These are phyloP conservation scores for Grosmannia serpens DNA, from an alignment of 2,329 filamentous ascomycete genomes.

Conservation along the genomic window DNA sequence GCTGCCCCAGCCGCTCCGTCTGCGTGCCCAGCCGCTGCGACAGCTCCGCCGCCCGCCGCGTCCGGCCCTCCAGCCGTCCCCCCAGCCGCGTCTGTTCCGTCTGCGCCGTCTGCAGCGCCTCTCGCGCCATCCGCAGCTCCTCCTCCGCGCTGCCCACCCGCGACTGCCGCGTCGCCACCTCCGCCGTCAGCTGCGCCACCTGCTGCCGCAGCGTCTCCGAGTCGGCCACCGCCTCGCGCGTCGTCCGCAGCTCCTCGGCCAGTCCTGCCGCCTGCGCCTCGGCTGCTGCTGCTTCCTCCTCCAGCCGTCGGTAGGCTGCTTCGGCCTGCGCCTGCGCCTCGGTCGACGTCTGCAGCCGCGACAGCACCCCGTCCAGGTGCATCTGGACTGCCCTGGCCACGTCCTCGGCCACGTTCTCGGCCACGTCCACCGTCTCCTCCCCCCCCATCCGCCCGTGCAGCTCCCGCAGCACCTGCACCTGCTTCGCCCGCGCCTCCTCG, in stretches of 20 bases:
- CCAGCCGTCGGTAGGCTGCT: background rate
- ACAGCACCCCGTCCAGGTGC: background rate
- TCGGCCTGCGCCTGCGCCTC: background rate
- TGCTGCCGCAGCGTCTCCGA: conserved; percentile 51
- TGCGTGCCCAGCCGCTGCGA: conserved; percentile 74
- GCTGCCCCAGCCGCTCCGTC: conserved; percentile 69
- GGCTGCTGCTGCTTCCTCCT: conserved; percentile 34
- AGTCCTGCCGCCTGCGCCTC: conserved; percentile 48
- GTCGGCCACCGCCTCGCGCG: conserved; percentile 51
- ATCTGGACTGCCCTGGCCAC: background rate
- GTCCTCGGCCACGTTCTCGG: background rate
- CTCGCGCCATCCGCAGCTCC: conserved; percentile 52
- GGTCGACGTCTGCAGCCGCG: background rate
- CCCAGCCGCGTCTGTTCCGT: conserved; percentile 45
- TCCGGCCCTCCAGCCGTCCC: conserved; percentile 56
- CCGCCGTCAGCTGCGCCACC: conserved; percentile 41
- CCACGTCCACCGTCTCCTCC: background rate
- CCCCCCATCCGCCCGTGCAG: background rate
- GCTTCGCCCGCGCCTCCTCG: background rate
- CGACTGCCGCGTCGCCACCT: conserved; percentile 65
- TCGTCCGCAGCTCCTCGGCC: conserved; percentile 47
- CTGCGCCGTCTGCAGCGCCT: conserved; percentile 49
- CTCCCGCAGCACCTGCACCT: background rate
- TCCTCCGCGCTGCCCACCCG: conserved; percentile 65
- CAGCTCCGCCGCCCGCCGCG: conserved; percentile 65